phyloP scores from a whole-genome alignment of 345 rosid genomes.

The Euphorbia lathyris region DNA sequence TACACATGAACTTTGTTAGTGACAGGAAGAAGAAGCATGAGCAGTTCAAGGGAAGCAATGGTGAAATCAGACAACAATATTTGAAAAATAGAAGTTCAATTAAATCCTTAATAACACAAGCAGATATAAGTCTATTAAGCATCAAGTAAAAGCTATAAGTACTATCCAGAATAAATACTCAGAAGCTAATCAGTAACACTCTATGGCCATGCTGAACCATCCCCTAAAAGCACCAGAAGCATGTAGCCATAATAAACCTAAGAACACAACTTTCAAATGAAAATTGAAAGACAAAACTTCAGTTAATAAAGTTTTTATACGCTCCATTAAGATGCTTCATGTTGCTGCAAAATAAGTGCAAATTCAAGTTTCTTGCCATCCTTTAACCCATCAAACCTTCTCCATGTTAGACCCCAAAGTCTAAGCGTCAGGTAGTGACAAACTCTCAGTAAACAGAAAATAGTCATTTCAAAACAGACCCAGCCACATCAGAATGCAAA shows the following conservation, averaged over 20 bases:
- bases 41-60: neutral
- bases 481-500: too few relatives aligned
- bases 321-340: neutral
- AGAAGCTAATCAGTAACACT: neutral
- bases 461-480: too few relatives aligned
- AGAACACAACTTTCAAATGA: neutral
- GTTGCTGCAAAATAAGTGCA: neutral
- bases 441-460: neutral
- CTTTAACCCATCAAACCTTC: neutral
- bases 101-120: neutral
- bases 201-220: neutral
- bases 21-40: neutral
- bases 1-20: neutral
- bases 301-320: neutral
- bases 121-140: neutral
- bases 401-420: neutral
- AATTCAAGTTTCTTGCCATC: neutral
- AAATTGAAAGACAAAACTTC: neutral
- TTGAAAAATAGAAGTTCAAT: neutral
- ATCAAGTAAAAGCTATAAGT: neutral
- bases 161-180: neutral
- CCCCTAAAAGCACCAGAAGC: neutral
- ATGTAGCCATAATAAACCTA: neutral
- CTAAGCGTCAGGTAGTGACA: neutral
- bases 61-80: neutral